Conservation (phyloP, 305 asterid species). For the Salvia sclarea region DNA sequence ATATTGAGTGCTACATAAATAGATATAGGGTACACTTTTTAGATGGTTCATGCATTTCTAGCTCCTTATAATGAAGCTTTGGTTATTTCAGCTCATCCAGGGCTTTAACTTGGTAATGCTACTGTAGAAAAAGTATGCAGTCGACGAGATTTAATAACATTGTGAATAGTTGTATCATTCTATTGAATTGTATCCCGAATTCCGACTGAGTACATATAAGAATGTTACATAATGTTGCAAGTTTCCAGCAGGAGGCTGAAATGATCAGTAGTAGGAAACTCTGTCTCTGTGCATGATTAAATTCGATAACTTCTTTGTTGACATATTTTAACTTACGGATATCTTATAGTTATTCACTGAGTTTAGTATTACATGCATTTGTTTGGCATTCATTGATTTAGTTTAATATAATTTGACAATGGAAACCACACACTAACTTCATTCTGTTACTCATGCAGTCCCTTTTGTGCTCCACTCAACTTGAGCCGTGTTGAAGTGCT, state of each 20-base stretch:
- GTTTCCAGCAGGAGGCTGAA: neutral
- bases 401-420: neutral
- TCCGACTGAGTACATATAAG: too few species aligned
- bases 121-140: neutral
- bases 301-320: neutral
- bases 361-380: neutral
- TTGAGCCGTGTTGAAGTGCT: conserved; percentile 29
- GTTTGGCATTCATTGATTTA: neutral
- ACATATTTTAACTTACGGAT: conserved; percentile 1
- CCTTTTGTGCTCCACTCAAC: conserved; percentile 52
- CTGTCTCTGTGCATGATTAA: neutral
- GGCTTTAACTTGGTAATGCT: neutral
- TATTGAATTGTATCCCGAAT: neutral
- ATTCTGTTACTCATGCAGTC: conserved; percentile 40
- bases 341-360: neutral
- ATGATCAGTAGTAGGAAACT: neutral
- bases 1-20: neutral
- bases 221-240: neutral
- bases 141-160: neutral
- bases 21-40: neutral
- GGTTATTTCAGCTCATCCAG: neutral
- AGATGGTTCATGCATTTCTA: neutral
- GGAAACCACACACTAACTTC: neutral
- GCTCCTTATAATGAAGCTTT: neutral
- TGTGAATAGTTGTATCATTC: neutral